These are phyloP conservation scores for Xylariaceae sp. DNA, from an alignment of 2,329 filamentous ascomycete genomes.

Conservation along the genomic window DNA sequence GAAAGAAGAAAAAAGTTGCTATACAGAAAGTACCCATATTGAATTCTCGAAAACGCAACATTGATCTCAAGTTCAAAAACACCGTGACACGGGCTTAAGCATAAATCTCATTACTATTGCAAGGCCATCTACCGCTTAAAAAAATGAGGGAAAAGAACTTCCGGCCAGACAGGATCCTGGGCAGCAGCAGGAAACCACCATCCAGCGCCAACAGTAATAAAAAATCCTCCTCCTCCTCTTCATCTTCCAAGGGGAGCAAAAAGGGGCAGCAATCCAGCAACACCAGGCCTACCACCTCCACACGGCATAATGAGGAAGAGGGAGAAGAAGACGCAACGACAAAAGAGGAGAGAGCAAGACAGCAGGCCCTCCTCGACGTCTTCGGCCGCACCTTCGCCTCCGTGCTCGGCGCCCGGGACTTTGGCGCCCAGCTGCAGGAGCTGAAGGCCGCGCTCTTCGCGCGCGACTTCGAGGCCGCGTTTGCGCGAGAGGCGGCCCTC, in stretches of 20 bases:
- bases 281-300: too few relatives aligned
- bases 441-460: constrained; percentile 83
- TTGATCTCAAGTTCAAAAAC: too few relatives aligned
- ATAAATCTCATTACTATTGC: neutral
- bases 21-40: too few relatives aligned
- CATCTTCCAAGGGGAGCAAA: too few relatives aligned
- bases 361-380: constrained; percentile 24
- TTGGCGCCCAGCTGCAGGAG: constrained; percentile 61
- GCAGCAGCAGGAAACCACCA: too few relatives aligned
- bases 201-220: neutral
- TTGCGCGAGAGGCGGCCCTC: constrained; percentile 60
- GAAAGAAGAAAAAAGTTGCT: too few relatives aligned
- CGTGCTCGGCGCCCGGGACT: constrained; percentile 40
- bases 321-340: neutral
- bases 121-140: too few relatives aligned
- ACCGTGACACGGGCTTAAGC: neutral
- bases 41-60: too few relatives aligned
- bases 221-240: neutral
- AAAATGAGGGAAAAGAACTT: neutral
- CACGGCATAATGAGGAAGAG: too few relatives aligned
- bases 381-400: constrained; percentile 46
- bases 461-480: constrained; percentile 77
- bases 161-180: neutral
- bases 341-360: constrained; percentile 11
- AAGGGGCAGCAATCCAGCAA: too few relatives aligned